Base-by-base conservation (phyloP, 257 asterid species). In the Ajuga chamaepitys region DNA sequence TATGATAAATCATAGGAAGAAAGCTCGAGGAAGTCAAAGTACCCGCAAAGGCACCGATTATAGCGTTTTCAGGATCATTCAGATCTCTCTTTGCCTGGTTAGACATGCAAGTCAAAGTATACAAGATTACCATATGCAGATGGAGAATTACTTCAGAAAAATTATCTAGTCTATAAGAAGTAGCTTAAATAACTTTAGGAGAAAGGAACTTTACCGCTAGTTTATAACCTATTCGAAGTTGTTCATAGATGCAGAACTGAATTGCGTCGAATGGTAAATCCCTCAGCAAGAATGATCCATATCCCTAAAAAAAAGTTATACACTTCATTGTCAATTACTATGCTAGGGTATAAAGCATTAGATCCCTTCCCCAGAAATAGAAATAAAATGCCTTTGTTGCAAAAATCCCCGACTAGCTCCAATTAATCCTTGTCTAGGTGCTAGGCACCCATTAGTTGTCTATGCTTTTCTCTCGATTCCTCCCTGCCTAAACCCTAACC, bases 41-140 rank as follows among this genome's bases (percentile, higher is more conserved):
- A 93, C 99, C 98, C 30, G 98, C 93, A 81, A 93, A 93, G 41
- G 98, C 96, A 54, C 98, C 98, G 14, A 93, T 79, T 26, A 86
- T 72, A 42, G 99, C 96, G 80, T 82, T 93, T 74, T 93, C 99
- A 58, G 94, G 94, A 83, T 84, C 97, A 50, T 86, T 84, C 66
- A 93, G 78, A 63, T 93, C 99, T 77, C 99, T 93, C 81, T 77
- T 84, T 40, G 97, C 97, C 98, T 93, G 85, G 68, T 72, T 13
- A 35, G 46, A 66, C 61, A 53, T 55, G 56, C 46, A 74, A 41
- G 60, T 47, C 21, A 66, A 45, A 56, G 35, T 2, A 16, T 20
- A 26, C 14, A 50, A 59, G 5, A 61, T 59, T 52, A 61, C 7
- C 37, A 1, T 5, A 30, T 30, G 4, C 4, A 30, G 37, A 35